Evolutionary conservation across 192 early-diverging fungal species (phyloP), one percentile per base, ranked within the genome.

Genomic region (Glomus cerebriforme): DNA sequence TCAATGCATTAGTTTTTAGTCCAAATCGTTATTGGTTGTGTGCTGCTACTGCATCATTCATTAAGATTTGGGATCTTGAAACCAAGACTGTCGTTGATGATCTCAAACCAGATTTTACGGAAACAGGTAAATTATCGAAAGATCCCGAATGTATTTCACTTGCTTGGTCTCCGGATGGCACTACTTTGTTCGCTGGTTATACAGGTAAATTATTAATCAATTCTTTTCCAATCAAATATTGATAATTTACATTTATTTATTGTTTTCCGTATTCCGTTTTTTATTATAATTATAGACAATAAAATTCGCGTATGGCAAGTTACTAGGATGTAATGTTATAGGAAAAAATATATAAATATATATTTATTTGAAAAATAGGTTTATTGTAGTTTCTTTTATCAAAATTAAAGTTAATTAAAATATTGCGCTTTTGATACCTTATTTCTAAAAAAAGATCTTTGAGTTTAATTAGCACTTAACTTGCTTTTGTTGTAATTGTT

Each of bases 21-120:
- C 98, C 98, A 85, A 98, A 99, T 95, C 91, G 97, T 76, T 99
- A 99, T 96, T 99, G 98, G 98, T 92, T 99, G 85, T 97, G 96
- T 92, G 98, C 97, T 84, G 98, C 98, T 85, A 98, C 97, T 81
- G 88, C 88, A 80, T 89, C 89, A 79, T 91, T 91, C 87, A 98
- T 99, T 93, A 98, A 96, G 94, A 96, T 99, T 92, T 99, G 97
- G 97, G 98, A 99, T 87, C 88, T 99, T 79, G 96, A 99, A 91
- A 94, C 92, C 91, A 99, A 99, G 95, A 91, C 90, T 66, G 87
- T 96, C 82, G 97, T 99, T 70, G 95, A 96, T 89, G 97, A 98
- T 88, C 91, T 95, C 79, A 87, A 87, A 79, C 92, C 93, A 79
- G 92, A 93, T 80, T 92, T 92, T 82, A 80, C 83, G 78, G 89